Base-by-base conservation (phyloP, 176 grass and related monocot genomes). In the Aegilops longissima region DNA sequence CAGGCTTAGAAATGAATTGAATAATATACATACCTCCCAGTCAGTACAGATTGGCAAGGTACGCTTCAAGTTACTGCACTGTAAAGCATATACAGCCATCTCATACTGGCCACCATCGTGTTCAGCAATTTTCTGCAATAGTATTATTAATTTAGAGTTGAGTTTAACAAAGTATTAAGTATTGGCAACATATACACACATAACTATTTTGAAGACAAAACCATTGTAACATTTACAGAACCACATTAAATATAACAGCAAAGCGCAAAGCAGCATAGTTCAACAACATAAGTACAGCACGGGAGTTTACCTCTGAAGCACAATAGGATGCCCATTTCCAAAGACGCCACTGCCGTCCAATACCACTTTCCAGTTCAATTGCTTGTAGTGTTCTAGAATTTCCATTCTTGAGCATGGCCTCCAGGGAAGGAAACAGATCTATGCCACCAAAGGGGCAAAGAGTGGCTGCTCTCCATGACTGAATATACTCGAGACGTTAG, bases 311-410 rank as follows among this genome's bases (percentile, higher is more conserved):
- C 92, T 98, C 96, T 77, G 96, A 94, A 83, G 93, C 93, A 91
- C 93, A 96, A 84, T 94, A 98, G 24, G 96, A 98, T 59, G 93
- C 96, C 96, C 96, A 98, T 96, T 94, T 98, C 96, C 96, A 98
- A 89, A 98, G 92, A 82, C 90, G 90, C 90, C 85, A 95, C 67
- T 96, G 93, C 24, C 88, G 86, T n/a, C 87, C 96, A 72, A 96
- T 77, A 66, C 93, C 92, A 86, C 93, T 93, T 89, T 98, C 96
- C 79, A 96, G 84, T 89, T 98, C 96, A 79, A 96, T 93, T 35
- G 92, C 92, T 90, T 98, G 96, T 73, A 98, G 85, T 29, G 82
- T 91, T 90, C 92, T 91, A 54, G 79, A 74, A 66, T 94, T 96
- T 71, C 92, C 96, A 90, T 98, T 98, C 80, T 86, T 96, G 59